These are phyloP conservation scores for Nitzschia sp. DNA, from an alignment of 108 stramenopile genomes.

Conservation along the genomic window DNA sequence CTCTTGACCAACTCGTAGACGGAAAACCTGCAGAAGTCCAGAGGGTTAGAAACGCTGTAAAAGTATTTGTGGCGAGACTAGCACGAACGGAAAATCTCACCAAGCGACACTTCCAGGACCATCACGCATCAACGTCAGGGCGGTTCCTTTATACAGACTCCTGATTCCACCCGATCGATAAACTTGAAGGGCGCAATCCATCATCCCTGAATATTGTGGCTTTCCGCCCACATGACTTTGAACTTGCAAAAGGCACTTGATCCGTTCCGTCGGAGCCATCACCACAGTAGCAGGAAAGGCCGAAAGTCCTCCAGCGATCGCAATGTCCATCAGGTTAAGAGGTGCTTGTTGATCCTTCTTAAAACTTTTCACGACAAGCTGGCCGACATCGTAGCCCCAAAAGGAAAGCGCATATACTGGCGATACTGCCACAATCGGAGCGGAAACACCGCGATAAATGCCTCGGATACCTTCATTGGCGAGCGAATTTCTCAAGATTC, in stretches of 20 bases:
- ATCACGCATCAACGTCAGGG: constrained; percentile 78
- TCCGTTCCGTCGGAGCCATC: constrained; percentile 85
- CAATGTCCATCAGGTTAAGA: constrained; percentile 46
- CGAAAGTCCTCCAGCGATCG: constrained; percentile 77
- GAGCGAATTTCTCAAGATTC: constrained; percentile 68
- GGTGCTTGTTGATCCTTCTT: constrained; percentile 5
- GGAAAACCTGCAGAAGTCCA: too few species aligned
- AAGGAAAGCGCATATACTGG: constrained; percentile 86
- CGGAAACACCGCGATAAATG: constrained; percentile 82
- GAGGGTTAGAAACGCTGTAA: too few species aligned
- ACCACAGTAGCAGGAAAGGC: constrained; percentile 75
- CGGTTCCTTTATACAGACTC: constrained; percentile 76
- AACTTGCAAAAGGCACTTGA: constrained; percentile 88
- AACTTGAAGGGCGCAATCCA: constrained; percentile 72
- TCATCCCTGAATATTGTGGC: constrained; percentile 66
- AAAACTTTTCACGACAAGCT: constrained; percentile 39
- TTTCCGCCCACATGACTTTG: constrained; percentile 45
- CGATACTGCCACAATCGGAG: constrained; percentile 75
- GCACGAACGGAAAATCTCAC: too few species aligned
- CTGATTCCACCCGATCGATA: constrained; percentile 61
- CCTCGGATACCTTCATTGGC: constrained; percentile 65
- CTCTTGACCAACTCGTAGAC: constrained; percentile 78
- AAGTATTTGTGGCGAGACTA: too few species aligned
- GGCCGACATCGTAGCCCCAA: constrained; percentile 90
- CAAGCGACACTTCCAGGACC: constrained; percentile 82